A percentile compares a stretch with the other conserved stretches of the same genome.
phyloP scores from a whole-genome alignment of 164 flowering plant genomes.

The Dillenia suffruticosa region DNA sequence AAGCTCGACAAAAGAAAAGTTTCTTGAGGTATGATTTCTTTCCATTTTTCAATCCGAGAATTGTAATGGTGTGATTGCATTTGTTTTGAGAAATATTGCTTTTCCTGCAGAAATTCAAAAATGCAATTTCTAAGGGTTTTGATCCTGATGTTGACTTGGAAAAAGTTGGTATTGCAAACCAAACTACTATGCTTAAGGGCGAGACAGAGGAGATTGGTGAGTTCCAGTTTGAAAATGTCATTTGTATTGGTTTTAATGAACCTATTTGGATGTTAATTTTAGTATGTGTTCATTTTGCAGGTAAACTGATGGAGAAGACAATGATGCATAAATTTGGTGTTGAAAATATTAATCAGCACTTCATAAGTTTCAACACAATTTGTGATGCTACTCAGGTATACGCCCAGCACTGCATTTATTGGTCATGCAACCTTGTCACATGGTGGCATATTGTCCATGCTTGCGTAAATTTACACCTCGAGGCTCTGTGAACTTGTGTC shows the following conservation, averaged over 20 bases:
- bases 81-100: slow-evolving; percentile 4
- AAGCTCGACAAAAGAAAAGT: slow-evolving; percentile 85
- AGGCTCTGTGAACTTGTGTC: no score
- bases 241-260: neutral
- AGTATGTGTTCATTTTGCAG: slow-evolving; percentile 29
- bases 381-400: slow-evolving; percentile 95
- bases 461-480: no score
- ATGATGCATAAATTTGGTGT: slow-evolving; percentile 88
- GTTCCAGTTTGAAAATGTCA: slow-evolving; percentile 19
- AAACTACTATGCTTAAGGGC: slow-evolving; percentile 98
- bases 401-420: slow-evolving; percentile 1
- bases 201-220: slow-evolving; percentile 98
- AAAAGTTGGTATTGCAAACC: slow-evolving; percentile 92
- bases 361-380: slow-evolving; percentile 85
- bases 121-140: slow-evolving; percentile 86
- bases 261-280: neutral
- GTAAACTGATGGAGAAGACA: slow-evolving; percentile 73
- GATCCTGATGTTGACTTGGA: slow-evolving; percentile 82
- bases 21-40: slow-evolving; percentile 52
- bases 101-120: slow-evolving; percentile 79
- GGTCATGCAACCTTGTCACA: neutral
- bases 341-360: slow-evolving; percentile 73
- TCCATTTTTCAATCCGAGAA: no score
- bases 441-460: neutral
- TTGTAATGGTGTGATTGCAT: no score